Evolutionary conservation across 1,284 basidiomycete species (phyloP).

Genomic region (Rhodotorula sp.): DNA sequence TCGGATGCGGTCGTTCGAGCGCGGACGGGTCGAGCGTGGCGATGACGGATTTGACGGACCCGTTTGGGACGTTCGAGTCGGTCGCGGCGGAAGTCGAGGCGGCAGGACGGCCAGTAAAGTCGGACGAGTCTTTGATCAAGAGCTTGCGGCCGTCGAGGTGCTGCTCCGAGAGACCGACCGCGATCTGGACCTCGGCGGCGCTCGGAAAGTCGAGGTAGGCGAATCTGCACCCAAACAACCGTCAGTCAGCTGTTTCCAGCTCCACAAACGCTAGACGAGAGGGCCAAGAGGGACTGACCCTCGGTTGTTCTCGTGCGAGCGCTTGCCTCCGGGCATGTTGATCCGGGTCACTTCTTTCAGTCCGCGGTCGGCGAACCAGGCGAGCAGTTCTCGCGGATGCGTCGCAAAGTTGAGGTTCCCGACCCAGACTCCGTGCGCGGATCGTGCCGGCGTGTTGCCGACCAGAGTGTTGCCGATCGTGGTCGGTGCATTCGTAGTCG

Average conservation of each 20-base stretch:
- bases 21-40: constrained; percentile 20
- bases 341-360: constrained; percentile 54
- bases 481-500: background rate
- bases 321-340: constrained; percentile 55
- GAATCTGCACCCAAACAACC: constrained; percentile 59
- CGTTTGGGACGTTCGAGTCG: constrained; percentile 1
- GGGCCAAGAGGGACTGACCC: constrained; percentile 49
- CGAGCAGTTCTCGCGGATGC: constrained; percentile 48
- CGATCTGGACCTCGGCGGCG: constrained; percentile 67
- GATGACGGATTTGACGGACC: constrained; percentile 14
- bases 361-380: constrained; percentile 35
- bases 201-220: constrained; percentile 93
- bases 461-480: constrained; percentile 29
- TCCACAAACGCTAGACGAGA: background rate
- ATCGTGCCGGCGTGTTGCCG: constrained; percentile 36
- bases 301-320: constrained; percentile 53
- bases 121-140: constrained; percentile 77
- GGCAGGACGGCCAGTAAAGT: constrained; percentile 48
- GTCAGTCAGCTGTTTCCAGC: background rate
- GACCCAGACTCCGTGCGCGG: constrained; percentile 66
- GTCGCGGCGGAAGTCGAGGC: constrained; percentile 35
- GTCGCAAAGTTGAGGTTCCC: constrained; percentile 94
- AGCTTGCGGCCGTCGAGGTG: constrained; percentile 79
- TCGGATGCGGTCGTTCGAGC: constrained; percentile 38
- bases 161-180: constrained; percentile 76